A percentile compares a stretch with the other conserved stretches of the same genome.
These are phyloP conservation scores for Thermochaetoides dissita DNA, from an alignment of 2,329 filamentous ascomycete species.

Conservation along the genomic window DNA sequence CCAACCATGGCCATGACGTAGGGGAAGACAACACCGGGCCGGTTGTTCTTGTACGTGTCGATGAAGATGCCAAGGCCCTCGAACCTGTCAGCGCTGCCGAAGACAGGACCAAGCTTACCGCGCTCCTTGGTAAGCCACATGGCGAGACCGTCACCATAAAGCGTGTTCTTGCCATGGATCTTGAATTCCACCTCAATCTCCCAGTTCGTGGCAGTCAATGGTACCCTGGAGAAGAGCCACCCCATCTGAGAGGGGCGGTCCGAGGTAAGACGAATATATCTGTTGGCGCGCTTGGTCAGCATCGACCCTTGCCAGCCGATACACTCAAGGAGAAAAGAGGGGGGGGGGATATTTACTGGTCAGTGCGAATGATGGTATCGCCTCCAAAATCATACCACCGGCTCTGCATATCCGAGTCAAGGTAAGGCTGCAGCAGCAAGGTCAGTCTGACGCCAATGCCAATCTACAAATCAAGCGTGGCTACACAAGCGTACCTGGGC, in stretches of 20 bases:
- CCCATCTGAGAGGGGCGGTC: constrained; percentile 83
- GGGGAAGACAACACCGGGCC: constrained; percentile 86
- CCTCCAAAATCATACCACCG: constrained; percentile 99
- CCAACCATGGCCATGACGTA: constrained; percentile 98
- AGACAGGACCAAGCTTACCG: constrained; percentile 65
- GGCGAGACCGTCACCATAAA: constrained; percentile 92
- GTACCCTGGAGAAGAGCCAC: constrained; percentile 88
- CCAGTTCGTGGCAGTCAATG: constrained; percentile 96
- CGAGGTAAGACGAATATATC: constrained; percentile 83
- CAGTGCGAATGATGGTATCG: constrained; percentile 69
- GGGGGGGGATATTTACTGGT: constrained; percentile 38
- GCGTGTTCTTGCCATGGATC: constrained; percentile 73
- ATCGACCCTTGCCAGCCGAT: not conserved
- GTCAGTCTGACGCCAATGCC: constrained; percentile 6
- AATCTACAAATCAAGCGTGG: not conserved
- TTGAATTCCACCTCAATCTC: constrained; percentile 95
- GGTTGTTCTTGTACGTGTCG: constrained; percentile 99
- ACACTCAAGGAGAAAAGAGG: not conserved
- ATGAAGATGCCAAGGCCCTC: constrained; percentile 92
- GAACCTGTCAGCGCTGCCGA: constrained; percentile 76
- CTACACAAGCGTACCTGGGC: constrained; percentile 45
- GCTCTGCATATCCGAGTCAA: constrained; percentile 95
- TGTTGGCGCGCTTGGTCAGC: constrained; percentile 20
- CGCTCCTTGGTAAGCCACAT: constrained; percentile 97
- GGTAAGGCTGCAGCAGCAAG: constrained; percentile 57